Conservation (phyloP, 148 eudicot genomes). For the Chenopodium album region DNA sequence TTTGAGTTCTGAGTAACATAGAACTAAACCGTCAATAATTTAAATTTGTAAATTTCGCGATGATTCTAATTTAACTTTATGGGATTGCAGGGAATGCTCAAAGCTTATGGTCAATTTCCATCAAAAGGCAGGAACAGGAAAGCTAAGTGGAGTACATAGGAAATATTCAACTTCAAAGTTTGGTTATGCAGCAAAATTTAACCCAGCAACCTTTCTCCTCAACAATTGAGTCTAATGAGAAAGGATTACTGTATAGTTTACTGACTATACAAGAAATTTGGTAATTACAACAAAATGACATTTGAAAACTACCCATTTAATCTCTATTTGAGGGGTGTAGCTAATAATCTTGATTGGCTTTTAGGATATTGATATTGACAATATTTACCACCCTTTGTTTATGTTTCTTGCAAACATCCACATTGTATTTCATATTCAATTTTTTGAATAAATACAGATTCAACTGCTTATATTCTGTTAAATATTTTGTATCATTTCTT, state of each 20-base stretch:
- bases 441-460: background rate
- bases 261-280: slow-evolving; percentile 35
- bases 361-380: background rate
- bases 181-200: slow-evolving; percentile 62
- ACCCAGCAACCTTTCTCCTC: slow-evolving; percentile 62
- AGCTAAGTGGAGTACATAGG: slow-evolving; percentile 72
- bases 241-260: slow-evolving; percentile 26
- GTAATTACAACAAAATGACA: background rate
- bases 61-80: background rate
- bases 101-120: slow-evolving; percentile 59
- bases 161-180: slow-evolving; percentile 71
- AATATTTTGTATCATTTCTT: background rate
- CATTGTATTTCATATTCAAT: background rate
- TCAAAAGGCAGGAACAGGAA: slow-evolving; percentile 73
- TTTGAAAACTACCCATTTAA: background rate
- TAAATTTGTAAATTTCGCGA: background rate
- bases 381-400: background rate
- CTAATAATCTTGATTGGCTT: slow-evolving; percentile 22
- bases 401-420: slow-evolving; percentile 1
- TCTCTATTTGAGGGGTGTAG: background rate
- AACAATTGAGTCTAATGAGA: slow-evolving; percentile 10
- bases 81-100: slow-evolving; percentile 64
- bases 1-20: background rate
- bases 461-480: background rate
- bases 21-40: background rate